Conservation (phyloP, 805 yeast species). For the Saturnispora hagleri region DNA sequence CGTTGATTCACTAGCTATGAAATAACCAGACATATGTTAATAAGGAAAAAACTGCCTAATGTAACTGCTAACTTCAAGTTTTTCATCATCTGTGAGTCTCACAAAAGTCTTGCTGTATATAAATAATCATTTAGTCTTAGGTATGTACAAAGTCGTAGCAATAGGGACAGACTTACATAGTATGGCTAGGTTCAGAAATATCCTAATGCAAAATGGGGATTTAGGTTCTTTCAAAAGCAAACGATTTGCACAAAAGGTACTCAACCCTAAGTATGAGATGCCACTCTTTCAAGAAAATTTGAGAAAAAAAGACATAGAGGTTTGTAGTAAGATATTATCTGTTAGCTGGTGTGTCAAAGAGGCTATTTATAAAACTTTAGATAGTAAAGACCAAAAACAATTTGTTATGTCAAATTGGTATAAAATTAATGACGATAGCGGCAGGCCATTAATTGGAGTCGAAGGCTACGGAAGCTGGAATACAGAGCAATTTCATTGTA, state of each 20-base stretch:
- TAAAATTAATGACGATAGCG: slow-evolving; percentile 28
- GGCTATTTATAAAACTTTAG: slow-evolving; percentile 58
- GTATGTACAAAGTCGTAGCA: slow-evolving; percentile 31
- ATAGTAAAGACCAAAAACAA: slow-evolving; percentile 35
- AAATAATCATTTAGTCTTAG: not conserved
- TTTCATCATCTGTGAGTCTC: not conserved
- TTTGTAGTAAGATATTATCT: slow-evolving; percentile 34
- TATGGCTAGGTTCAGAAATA: slow-evolving; percentile 35
- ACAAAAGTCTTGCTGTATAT: not conserved
- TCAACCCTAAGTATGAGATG: slow-evolving; percentile 38
- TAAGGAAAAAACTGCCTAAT: not conserved
- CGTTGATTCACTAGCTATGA: slow-evolving; percentile 13
- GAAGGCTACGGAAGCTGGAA: slow-evolving; percentile 17
- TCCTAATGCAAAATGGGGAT: slow-evolving; percentile 30
- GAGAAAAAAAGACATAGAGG: slow-evolving; percentile 15
- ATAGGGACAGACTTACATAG: slow-evolving; percentile 51
- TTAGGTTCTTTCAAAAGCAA: slow-evolving; percentile 26
- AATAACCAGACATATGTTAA: not conserved
- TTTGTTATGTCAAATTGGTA: slow-evolving; percentile 58
- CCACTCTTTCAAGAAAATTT: slow-evolving; percentile 24
- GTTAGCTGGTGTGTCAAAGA: slow-evolving; percentile 70
- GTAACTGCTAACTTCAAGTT: not conserved
- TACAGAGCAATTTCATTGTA: slow-evolving; percentile 41
- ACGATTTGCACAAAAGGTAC: slow-evolving; percentile 38
- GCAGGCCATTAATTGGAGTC: slow-evolving; percentile 36